A percentile compares a stretch with the other conserved stretches of the same genome.
These are phyloP conservation scores for Globisporangium middletonii DNA, from an alignment of 352 stramenopile genomes.

Conservation along the genomic window DNA sequence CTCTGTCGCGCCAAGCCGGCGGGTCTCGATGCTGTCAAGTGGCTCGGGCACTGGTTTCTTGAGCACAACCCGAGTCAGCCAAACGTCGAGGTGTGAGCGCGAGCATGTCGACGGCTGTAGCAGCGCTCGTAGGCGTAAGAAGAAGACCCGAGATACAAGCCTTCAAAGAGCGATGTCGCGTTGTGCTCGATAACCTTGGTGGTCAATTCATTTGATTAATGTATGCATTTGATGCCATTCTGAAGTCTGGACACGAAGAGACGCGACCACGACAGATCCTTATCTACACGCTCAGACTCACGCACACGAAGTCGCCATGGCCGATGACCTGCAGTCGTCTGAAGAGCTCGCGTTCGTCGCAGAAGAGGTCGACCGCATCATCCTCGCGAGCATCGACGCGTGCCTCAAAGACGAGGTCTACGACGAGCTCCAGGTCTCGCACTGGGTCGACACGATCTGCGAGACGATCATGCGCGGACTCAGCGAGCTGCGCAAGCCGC, in stretches of 20 bases:
- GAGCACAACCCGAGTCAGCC: slow-evolving; percentile 85
- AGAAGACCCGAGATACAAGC: too few relatives aligned
- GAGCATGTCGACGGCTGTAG: too few relatives aligned
- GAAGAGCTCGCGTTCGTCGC: slow-evolving; percentile 89
- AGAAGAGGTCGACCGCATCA: slow-evolving; percentile 88
- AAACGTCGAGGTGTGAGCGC: slow-evolving; percentile 32
- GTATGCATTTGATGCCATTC: too few relatives aligned
- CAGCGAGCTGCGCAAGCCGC: slow-evolving; percentile 84
- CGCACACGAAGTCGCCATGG: slow-evolving; percentile 23
- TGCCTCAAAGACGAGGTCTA: slow-evolving; percentile 87
- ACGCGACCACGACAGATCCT: too few relatives aligned
- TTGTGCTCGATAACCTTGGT: too few relatives aligned
- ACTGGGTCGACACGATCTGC: slow-evolving; percentile 91
- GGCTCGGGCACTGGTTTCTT: slow-evolving; percentile 83
- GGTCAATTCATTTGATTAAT: too few relatives aligned
- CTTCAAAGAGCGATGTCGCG: too few relatives aligned
- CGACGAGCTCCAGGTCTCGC: slow-evolving; percentile 76
- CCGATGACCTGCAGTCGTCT: slow-evolving; percentile 83
- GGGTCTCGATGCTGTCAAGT: slow-evolving; percentile 67
- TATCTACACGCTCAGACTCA: too few relatives aligned
- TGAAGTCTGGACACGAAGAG: too few relatives aligned
- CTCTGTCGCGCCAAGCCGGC: slow-evolving; percentile 78
- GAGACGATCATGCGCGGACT: slow-evolving; percentile 85
- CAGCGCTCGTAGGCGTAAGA: too few relatives aligned
- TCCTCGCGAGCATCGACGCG: slow-evolving; percentile 70